Percentiles rank a stretch among this genome's conserved stretches.
phyloP scores from a whole-genome alignment of 495 filamentous ascomycete genomes.

The Penicillium chermesinum region DNA sequence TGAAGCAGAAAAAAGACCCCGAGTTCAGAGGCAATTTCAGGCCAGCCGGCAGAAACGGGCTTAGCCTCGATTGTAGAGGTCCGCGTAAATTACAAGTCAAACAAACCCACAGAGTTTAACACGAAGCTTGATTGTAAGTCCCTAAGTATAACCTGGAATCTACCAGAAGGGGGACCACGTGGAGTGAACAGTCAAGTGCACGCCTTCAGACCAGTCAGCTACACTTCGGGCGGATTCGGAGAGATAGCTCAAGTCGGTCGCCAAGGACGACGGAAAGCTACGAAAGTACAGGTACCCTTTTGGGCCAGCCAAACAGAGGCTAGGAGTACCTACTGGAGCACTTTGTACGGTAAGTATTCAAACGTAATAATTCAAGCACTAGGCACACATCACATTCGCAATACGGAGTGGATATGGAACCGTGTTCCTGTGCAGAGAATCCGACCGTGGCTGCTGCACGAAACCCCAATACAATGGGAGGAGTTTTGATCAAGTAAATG shows the following conservation, averaged over 20 bases:
- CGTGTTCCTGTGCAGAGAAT: constrained; percentile 1
- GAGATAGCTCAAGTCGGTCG: not conserved
- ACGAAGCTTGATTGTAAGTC: too few species aligned
- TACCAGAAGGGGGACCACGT: too few species aligned
- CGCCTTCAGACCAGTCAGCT: constrained; percentile 16
- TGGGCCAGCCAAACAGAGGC: constrained; percentile 5
- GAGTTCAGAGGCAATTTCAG: not conserved
- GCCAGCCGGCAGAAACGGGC: not conserved
- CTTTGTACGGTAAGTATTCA: not conserved
- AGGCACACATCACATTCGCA: constrained; percentile 24
- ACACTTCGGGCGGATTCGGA: constrained; percentile 1
- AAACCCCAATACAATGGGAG: not conserved
- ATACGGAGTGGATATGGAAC: constrained; percentile 6
- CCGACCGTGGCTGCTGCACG: not conserved
- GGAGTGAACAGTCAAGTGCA: too few species aligned
- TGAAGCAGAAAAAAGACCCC: not conserved
- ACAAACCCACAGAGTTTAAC: too few species aligned
- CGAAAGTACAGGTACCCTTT: constrained; percentile 1
- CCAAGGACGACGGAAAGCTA: not conserved
- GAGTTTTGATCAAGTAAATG: too few species aligned
- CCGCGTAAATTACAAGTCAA: too few species aligned
- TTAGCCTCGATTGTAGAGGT: too few species aligned
- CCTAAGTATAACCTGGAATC: too few species aligned
- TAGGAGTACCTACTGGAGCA: constrained; percentile 13
- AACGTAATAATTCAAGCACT: too few species aligned